Evolutionary conservation across 805 yeast species (phyloP), one percentile per base, ranked within the genome.

Genomic region (Saccharomycopsis malanga): DNA sequence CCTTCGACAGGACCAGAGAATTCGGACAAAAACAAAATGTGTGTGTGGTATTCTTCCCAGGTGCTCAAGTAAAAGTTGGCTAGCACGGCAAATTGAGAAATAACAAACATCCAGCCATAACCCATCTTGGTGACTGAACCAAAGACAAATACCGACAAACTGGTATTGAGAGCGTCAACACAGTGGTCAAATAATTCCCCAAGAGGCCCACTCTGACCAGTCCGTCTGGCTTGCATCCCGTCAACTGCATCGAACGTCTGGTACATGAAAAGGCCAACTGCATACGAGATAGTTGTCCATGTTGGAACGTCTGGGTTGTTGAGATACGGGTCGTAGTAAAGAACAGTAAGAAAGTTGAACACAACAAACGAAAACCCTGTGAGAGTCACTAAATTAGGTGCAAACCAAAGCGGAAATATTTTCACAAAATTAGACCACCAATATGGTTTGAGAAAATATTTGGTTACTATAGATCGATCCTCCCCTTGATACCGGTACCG

Each of bases 1-100:
- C 98, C 98, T 64, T 89, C 98, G 3, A 91, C 97, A 0, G 98
- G 98, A 0, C 98, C 98, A 12, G 94, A 83, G 57, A 87, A 79
- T 53, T 74, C 80, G 30, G 91, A 79, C 45, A 89, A 68, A 62
- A 73, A 89, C 43, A 89, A 69, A 40, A 79, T 80, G 57, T 87
- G 94, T 0, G 97, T 89, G 61, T 88, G 91, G 62, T 77, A 89
- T 61, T 88, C 96, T 65, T 89, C 98, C 97, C 97, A 89, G 0
- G 97, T 89, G 34, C 94, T 81, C 42, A 86, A 61, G 61, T 88
- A 89, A 62, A 89, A 91, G 63, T 89, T 89, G 52, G 83, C 76
- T 44, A 86, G 71, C 2, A 85, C 69, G 3, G 85, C 87, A 61
- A 84, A 81, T 56, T 85, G 88, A 3, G 87, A 67, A 39, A 84